These are phyloP conservation scores for Crithidia acanthocephali DNA, from an alignment of 208 protist species.

Conservation along the genomic window DNA sequence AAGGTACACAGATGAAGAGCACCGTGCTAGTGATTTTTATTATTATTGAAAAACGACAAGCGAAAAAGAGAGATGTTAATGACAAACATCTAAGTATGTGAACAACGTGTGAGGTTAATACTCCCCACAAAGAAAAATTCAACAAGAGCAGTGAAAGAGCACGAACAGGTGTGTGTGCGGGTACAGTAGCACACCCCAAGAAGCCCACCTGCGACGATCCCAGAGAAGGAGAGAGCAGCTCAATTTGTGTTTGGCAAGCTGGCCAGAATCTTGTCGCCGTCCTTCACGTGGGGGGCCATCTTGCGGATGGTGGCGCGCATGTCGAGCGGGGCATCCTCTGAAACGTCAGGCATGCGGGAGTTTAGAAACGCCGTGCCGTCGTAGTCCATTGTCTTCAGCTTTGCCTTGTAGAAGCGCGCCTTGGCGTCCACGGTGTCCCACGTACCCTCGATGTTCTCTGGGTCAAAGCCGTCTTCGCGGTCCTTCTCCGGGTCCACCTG, in stretches of 20 bases:
- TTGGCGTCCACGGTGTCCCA: constrained; percentile 85
- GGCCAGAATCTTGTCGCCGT: constrained; percentile 83
- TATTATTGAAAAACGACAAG: no score
- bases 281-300: constrained; percentile 84
- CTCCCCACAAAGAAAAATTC: no score
- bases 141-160: no score
- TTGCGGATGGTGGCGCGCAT: constrained; percentile 82
- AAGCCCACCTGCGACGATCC: no score
- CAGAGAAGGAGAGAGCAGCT: no score
- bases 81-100: no score
- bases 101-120: no score
- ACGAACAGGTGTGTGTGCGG: neutral
- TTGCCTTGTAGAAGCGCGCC: constrained; percentile 88
- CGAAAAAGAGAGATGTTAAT: no score
- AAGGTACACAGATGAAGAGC: no score
- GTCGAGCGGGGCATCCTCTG: constrained; percentile 78
- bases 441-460: constrained; percentile 74
- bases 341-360: constrained; percentile 73
- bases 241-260: constrained; percentile 41
- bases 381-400: constrained; percentile 89
- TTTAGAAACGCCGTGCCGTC: constrained; percentile 74
- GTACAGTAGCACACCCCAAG: no score
- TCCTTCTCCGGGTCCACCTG: constrained; percentile 51
- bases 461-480: constrained; percentile 70
- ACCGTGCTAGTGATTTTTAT: no score